Evolutionary conservation across 352 stramenopile species (phyloP), one percentile per base, ranked within the genome.

Genomic region (Bremia lactucae): DNA sequence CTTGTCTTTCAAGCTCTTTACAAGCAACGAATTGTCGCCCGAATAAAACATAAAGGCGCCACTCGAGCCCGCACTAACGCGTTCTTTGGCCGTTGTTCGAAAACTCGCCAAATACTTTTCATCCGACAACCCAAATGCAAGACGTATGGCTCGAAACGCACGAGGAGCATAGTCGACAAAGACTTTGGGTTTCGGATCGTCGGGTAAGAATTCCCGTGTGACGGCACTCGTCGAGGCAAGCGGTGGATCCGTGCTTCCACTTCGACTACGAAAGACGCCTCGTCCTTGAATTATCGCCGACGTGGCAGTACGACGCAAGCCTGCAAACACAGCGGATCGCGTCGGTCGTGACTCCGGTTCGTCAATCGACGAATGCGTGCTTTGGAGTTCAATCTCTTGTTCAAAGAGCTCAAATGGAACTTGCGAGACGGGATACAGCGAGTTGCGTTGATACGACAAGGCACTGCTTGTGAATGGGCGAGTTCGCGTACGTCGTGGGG

Each of bases 11-110:
- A 87, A 69, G 46, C 72, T 88, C 45, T 91, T 91, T 8, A 90
- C 75, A 10, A 91, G 71, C 22, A 89, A 46, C 43, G 73, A 60
- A 19, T 81, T 76, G 46, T 89, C 75, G 2, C 68, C 72, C 4
- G 71, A 85, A 36, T 84, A 87, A 31, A 91, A 91, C 61, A 91
- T 79, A 48, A 91, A 91, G 6, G 70, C 78, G 2, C 77, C 77
- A 39, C 60, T 80, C 34, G 75, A 81, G n/a, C 81, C 81, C 13
- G 77, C 72, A 34, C 68, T 81, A 20, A 93, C 55, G 14, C 75
- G 74, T 20, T 91, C 81, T 42, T 89, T 87, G 5, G 69, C 71
- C 4, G 78, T 91, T 16, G 68, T 70, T 15, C 73, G 66, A 38
- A 91, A 86, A 28, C 73, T 82, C 23, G 68, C 65, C 13, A 84